Evolutionary conservation across 495 filamentous ascomycete genomes (phyloP).

Genomic region (Daldinia bambusicola): DNA sequence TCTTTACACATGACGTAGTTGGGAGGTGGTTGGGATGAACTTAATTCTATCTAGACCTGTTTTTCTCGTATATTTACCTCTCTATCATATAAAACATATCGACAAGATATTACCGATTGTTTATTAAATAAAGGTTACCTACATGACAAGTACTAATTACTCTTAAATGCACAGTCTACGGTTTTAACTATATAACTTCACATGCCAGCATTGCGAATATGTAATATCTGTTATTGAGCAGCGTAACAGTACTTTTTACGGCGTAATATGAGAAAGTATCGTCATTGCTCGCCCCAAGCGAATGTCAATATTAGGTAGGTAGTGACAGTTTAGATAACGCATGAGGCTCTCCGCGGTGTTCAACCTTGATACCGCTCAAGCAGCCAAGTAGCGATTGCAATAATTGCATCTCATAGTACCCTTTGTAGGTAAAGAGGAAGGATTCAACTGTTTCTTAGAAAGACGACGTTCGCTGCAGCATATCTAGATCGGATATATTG

Average conservation of each 20-base stretch:
- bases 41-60: not conserved
- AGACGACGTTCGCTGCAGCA: constrained; percentile 38
- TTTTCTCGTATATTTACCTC: too few relatives aligned
- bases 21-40: not conserved
- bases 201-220: not conserved
- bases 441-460: constrained; percentile 25
- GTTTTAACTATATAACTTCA: too few relatives aligned
- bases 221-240: not conserved
- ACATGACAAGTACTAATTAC: not conserved
- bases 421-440: not conserved
- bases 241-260: not conserved
- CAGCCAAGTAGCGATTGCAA: not conserved
- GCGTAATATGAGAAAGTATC: too few relatives aligned
- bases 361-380: not conserved
- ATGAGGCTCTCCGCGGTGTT: constrained; percentile 16
- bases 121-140: not conserved
- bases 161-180: too few relatives aligned
- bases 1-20: not conserved
- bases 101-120: not conserved
- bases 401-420: not conserved
- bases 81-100: not conserved
- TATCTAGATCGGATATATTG: constrained; percentile 9
- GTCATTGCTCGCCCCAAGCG: too few relatives aligned
- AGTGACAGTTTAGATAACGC: not conserved
- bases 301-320: not conserved